Evolutionary conservation across 2,329 filamentous ascomycete genomes (phyloP), one percentile per base, ranked within the genome.

Genomic region (Aquanectria penicillioides): DNA sequence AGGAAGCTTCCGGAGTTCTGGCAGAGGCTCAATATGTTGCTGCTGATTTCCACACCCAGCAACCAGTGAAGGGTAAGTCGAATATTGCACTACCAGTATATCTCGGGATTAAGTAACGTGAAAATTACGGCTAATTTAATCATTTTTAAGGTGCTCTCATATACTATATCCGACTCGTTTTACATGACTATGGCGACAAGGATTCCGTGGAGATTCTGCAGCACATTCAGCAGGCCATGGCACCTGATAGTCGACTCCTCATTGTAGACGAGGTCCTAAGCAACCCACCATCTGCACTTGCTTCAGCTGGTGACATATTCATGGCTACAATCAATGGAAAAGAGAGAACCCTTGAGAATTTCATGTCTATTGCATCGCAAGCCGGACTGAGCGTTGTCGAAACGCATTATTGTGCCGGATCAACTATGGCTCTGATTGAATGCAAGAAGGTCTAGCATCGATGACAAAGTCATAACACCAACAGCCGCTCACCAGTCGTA

Each of bases 251-350:
- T 6, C 34, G 22, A 18, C 17, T 48, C 13, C 44, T 48, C 28
- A 17, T 36, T 15, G 20, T 18, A 8, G 44, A 48, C 9, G 36
- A 48, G 11, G 29, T 48, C 9, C 44, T 48, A n/a, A 28, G 29
- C 12, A 26, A 44, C 20, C 12, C 17, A 10, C 40, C 40, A 11
- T 23, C 15, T 12, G 11, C 40, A 1, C 6, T 13, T 11, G 15
- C 48, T 37, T 25, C 41, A 23, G 51, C 51, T 22, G 12, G 17
- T 40, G 51, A 55, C 20, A 17, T 55, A 12, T 55, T 38, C 26
- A 55, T 48, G 51, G n/a, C 33, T 55, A 33, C 47, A 55, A 22
- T 55, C 48, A 29, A 41, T 11, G n/a, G 51, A 41, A 10, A 55
- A 55, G 41, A 47, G 51, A 26, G n/a, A n/a, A n/a, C n/a, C n/a